Conservation (phyloP, 1,284 basidiomycete genomes). For the Cryptococcus depauperatus region DNA sequence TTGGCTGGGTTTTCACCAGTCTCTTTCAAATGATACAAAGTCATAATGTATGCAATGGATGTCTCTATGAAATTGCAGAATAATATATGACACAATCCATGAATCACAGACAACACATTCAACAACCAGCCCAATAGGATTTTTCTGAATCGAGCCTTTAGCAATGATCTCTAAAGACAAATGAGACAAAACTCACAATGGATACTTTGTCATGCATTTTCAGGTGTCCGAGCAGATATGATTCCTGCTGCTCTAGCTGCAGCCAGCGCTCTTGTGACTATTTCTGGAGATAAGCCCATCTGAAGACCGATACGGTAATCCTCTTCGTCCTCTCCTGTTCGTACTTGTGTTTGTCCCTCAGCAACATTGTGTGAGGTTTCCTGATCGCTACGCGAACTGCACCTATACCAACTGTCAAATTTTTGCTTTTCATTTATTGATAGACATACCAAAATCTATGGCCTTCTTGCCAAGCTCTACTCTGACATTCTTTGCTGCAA, state of each 20-base stretch:
- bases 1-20: no score
- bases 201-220: no score
- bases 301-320: constrained; percentile 11
- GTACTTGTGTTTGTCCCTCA: not conserved
- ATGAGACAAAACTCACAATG: no score
- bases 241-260: constrained; percentile 14
- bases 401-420: constrained; percentile 14
- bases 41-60: no score
- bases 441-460: constrained; percentile 59
- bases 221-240: not conserved
- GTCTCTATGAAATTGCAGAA: no score
- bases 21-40: no score
- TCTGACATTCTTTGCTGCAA: constrained; percentile 96
- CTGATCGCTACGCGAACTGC: constrained; percentile 24
- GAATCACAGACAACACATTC: no score
- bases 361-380: constrained; percentile 10
- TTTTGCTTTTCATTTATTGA: not conserved
- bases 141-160: no score
- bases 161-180: no score
- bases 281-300: constrained; percentile 16
- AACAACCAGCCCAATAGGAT: no score
- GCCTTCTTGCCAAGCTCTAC: constrained; percentile 92
- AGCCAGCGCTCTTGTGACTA: constrained; percentile 10
- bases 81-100: no score
- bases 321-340: constrained; percentile 14